These are phyloP conservation scores for Entamoeba moshkovskii DNA, from an alignment of 208 protist genomes.

Conservation along the genomic window DNA sequence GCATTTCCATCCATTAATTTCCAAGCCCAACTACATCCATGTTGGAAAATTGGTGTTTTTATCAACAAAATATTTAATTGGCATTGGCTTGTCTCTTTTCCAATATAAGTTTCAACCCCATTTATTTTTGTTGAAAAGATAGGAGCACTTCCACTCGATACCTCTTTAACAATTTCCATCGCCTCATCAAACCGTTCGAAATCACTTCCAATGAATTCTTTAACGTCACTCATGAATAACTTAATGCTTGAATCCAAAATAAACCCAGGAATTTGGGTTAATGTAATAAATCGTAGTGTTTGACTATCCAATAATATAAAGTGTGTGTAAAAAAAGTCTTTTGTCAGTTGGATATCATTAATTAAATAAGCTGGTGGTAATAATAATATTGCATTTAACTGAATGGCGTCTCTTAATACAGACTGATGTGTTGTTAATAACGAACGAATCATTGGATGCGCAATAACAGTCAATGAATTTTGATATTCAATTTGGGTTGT, in stretches of 20 bases:
- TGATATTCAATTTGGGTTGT: not conserved
- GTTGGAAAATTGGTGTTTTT: not conserved
- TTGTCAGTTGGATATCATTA: not conserved
- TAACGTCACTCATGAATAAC: not conserved
- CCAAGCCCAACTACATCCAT: not conserved
- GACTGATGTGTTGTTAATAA: not conserved
- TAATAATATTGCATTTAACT: not conserved
- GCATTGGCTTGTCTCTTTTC: not conserved
- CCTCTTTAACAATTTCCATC: not conserved
- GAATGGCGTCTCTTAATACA: not conserved
- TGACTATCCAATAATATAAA: not conserved
- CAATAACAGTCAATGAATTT: not conserved
- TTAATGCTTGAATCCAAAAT: not conserved
- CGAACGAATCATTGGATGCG: not conserved
- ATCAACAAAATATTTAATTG: not conserved
- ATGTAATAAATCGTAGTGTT: not conserved
- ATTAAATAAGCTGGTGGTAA: not conserved
- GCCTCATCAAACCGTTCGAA: not conserved
- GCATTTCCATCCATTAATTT: slow-evolving; percentile 1
- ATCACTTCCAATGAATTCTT: not conserved
- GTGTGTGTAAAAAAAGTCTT: not conserved
- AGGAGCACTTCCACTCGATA: not conserved
- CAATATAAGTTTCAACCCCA: not conserved
- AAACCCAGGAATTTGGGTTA: not conserved
- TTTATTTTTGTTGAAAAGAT: not conserved